Evolutionary conservation across 192 early-diverging fungal species (phyloP).

Genomic region (Gamsiella multidivaricata): DNA sequence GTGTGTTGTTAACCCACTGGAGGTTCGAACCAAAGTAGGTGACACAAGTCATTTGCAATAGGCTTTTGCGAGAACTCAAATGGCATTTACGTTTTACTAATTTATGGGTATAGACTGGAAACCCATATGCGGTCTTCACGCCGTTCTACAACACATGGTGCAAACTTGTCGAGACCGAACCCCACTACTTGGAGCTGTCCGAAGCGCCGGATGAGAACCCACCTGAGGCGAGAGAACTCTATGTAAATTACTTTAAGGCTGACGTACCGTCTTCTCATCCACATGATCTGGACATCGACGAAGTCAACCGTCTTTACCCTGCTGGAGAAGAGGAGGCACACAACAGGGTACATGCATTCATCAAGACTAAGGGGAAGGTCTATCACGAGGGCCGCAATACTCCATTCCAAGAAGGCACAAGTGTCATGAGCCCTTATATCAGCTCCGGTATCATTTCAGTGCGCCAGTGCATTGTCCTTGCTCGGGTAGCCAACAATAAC

Average conservation of each 20-base stretch:
- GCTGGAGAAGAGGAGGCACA: constrained; percentile 64
- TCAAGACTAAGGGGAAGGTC: constrained; percentile 21
- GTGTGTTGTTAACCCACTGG: constrained; percentile 65
- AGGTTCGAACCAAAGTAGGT: constrained; percentile 61
- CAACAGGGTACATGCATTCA: constrained; percentile 49
- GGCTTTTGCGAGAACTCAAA: too few relatives aligned
- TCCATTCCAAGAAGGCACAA: constrained; percentile 52
- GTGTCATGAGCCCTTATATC: constrained; percentile 65
- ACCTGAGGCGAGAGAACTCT: constrained; percentile 9
- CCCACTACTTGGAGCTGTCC: constrained; percentile 27
- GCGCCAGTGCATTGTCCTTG: constrained; percentile 61
- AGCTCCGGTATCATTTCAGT: constrained; percentile 61
- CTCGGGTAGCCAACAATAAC: constrained; percentile 55
- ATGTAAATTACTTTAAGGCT: constrained; percentile 13
- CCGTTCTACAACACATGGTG: constrained; percentile 50
- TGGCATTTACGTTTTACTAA: not conserved
- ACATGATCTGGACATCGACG: constrained; percentile 14
- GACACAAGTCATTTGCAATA: too few relatives aligned
- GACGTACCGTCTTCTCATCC: constrained; percentile 19
- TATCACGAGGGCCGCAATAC: constrained; percentile 63
- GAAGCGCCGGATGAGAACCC: constrained; percentile 18
- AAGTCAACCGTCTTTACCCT: constrained; percentile 41
- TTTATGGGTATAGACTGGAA: constrained; percentile 26
- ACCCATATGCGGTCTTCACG: constrained; percentile 41
- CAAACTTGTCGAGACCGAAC: constrained; percentile 34